Conservation (phyloP, 108 stramenopile genomes). For the Pelagomonas calceolata region DNA sequence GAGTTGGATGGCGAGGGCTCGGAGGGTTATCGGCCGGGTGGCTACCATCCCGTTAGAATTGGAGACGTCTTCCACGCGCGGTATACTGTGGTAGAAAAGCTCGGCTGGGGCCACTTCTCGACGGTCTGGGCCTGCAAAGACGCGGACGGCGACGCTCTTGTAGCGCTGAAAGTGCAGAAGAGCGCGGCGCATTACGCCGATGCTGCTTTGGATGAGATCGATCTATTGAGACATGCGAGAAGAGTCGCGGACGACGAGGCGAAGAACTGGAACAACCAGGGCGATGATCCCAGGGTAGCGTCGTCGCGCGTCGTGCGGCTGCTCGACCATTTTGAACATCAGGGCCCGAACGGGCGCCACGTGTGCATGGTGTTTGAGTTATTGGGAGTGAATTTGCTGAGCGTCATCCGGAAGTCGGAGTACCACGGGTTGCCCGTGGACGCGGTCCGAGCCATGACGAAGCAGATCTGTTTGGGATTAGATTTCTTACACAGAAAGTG, state of each 20-base stretch:
- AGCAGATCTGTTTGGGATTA: constrained; percentile 75
- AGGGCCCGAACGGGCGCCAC: constrained; percentile 85
- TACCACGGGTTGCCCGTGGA: constrained; percentile 85
- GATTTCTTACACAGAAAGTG: constrained; percentile 88
- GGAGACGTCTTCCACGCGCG: constrained; percentile 73
- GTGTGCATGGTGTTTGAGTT: constrained; percentile 98
- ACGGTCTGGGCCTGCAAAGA: constrained; percentile 86
- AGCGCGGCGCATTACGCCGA: constrained; percentile 92
- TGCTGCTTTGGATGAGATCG: constrained; percentile 93
- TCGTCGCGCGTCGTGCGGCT: constrained; percentile 70
- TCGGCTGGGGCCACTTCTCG: constrained; percentile 99
- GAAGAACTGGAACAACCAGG: constrained; percentile 42
- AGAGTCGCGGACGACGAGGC: constrained; percentile 28
- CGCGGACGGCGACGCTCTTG: constrained; percentile 11
- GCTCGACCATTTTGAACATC: constrained; percentile 85
- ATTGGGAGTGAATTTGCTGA: constrained; percentile 85
- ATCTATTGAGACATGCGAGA: constrained; percentile 71
- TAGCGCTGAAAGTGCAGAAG: constrained; percentile 93
- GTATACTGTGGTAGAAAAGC: constrained; percentile 87
- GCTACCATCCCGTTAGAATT: constrained; percentile 85
- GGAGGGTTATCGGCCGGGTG: constrained; percentile 42
- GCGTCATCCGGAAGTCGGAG: constrained; percentile 84
- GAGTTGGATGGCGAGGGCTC: not conserved
- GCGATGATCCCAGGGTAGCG: constrained; percentile 6
- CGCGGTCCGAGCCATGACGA: constrained; percentile 75